Evolutionary conservation across 2,329 filamentous ascomycete genomes (phyloP).

Genomic region (Scytalidium sp.): DNA sequence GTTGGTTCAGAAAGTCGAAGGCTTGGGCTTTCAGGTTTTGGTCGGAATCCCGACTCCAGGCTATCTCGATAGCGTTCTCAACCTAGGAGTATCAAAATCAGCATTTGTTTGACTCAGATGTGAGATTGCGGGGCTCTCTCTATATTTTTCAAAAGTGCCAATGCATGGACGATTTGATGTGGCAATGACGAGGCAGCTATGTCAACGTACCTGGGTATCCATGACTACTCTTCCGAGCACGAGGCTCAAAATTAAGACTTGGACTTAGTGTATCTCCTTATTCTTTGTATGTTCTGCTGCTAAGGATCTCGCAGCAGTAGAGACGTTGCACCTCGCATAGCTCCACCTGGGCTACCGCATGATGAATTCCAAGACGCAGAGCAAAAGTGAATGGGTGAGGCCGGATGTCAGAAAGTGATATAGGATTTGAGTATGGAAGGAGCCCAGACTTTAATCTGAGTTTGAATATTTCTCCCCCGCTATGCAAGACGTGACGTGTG

Average conservation of each 20-base stretch:
- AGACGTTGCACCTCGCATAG: constrained; percentile 15
- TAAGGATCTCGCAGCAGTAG: constrained; percentile 17
- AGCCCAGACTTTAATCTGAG: no score
- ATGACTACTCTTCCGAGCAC: constrained; percentile 17
- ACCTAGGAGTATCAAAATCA: constrained; percentile 56
- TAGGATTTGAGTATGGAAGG: neutral
- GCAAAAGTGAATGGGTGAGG: neutral
- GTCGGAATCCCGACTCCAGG: constrained; percentile 78
- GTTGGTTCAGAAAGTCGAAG: constrained; percentile 73
- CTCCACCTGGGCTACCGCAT: constrained; percentile 22
- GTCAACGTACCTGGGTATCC: constrained; percentile 26
- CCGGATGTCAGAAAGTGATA: neutral
- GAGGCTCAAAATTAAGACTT: neutral
- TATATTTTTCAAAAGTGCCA: neutral
- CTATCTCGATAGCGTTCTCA: constrained; percentile 93
- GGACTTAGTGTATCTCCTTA: neutral
- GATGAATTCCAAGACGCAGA: constrained; percentile 12
- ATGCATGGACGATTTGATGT: neutral
- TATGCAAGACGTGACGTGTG: neutral
- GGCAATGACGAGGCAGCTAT: neutral
- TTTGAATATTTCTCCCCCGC: neutral
- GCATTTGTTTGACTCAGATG: constrained; percentile 2
- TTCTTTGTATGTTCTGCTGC: constrained; percentile 9
- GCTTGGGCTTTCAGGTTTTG: constrained; percentile 76
- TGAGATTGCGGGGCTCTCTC: neutral